Percentiles rank a stretch among this genome's conserved stretches.
phyloP scores from a whole-genome alignment of 441 rosid species.

The Daphne laureola region DNA sequence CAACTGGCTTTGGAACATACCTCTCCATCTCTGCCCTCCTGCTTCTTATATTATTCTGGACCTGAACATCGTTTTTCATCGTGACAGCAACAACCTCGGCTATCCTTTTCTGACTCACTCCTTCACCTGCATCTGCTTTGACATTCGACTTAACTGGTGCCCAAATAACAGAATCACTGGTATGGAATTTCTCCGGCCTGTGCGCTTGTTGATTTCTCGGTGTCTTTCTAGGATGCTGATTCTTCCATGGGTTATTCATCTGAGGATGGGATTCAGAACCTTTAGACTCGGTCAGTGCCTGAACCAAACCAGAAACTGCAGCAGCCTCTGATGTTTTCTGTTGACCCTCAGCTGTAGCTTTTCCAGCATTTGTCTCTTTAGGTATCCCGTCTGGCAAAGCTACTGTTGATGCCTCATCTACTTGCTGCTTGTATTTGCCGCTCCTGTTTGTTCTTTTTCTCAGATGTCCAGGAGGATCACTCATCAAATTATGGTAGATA shows the following conservation, averaged over 20 bases:
- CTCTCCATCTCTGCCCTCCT: conserved; percentile 95
- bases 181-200: conserved; percentile 49
- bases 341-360: conserved; percentile 28
- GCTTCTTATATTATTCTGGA: conserved; percentile 52
- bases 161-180: conserved; percentile 69
- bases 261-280: conserved; percentile 46
- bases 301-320: conserved; percentile 22
- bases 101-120: conserved; percentile 28
- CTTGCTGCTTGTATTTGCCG: conserved; percentile 57
- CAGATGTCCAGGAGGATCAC: conserved; percentile 39
- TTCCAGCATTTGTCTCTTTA: conserved; percentile 28
- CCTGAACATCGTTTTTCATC: conserved; percentile 42
- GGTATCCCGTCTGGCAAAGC: conserved; percentile 24
- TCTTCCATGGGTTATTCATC: conserved; percentile 50
- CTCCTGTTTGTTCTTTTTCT: conserved; percentile 54
- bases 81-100: conserved; percentile 33
- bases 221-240: conserved; percentile 61
- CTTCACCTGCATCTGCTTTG: conserved; percentile 53
- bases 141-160: conserved; percentile 71
- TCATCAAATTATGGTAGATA: conserved; percentile 24
- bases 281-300: conserved; percentile 23
- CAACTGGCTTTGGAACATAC: conserved; percentile 82
- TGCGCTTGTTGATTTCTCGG: conserved; percentile 41
- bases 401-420: conserved; percentile 40
- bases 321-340: conserved; percentile 33